A percentile compares a stretch with the other conserved stretches of the same genome.
phyloP scores from a whole-genome alignment of 768 basidiomycete genomes.

The Multifurca ochricompacta region DNA sequence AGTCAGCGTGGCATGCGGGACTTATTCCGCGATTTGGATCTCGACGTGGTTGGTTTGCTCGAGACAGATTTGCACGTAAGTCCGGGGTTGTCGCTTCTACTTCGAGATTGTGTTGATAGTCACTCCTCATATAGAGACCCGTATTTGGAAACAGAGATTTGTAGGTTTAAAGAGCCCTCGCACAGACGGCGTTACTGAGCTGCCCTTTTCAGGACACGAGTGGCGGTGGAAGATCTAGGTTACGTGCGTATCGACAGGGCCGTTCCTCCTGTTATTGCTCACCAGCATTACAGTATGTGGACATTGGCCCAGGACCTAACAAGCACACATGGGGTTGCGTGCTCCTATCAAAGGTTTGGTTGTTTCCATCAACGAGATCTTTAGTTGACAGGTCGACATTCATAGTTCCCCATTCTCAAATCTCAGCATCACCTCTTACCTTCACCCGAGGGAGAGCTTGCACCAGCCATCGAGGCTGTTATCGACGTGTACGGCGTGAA shows the following conservation, averaged over 20 bases:
- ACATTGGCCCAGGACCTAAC: slow-evolving; percentile 83
- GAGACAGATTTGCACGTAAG: slow-evolving; percentile 83
- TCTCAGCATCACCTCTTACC: slow-evolving; percentile 83
- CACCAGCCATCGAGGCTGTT: slow-evolving; percentile 83
- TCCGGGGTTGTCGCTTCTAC: background rate
- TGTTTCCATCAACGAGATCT: background rate
- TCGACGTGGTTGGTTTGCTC: slow-evolving; percentile 78
- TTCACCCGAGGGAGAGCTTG: slow-evolving; percentile 79
- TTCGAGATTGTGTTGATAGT: background rate
- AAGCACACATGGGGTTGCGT: slow-evolving; percentile 86
- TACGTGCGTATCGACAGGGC: slow-evolving; percentile 46
- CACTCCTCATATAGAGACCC: slow-evolving; percentile 37
- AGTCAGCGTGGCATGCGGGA: slow-evolving; percentile 63
- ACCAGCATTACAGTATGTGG: slow-evolving; percentile 53
- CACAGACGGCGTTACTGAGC: background rate
- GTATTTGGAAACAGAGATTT: slow-evolving; percentile 83
- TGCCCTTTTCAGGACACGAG: slow-evolving; percentile 49
- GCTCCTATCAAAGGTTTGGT: slow-evolving; percentile 63
- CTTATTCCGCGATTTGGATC: slow-evolving; percentile 64
- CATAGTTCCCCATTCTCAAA: slow-evolving; percentile 79
- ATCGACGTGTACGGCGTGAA: slow-evolving; percentile 71
- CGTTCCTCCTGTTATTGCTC: background rate
- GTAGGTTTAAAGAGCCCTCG: slow-evolving; percentile 32
- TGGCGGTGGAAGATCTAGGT: slow-evolving; percentile 68
- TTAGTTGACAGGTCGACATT: background rate